Evolutionary conservation across 345 rosid genomes (phyloP).

Genomic region (Eucalyptus paniculata): DNA sequence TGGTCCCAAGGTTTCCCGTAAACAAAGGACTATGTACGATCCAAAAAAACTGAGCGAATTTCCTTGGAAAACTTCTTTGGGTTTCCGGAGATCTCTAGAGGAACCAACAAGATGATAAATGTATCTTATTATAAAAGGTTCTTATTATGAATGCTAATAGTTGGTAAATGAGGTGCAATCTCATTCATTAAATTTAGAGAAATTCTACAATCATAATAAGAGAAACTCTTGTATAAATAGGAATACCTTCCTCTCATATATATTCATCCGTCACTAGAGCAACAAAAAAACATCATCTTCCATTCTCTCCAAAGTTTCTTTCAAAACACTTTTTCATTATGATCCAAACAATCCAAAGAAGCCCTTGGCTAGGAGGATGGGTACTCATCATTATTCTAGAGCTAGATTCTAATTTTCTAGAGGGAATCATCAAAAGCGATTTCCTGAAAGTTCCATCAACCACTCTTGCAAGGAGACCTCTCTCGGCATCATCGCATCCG

Average conservation of each 20-base stretch:
- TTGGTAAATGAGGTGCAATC: no score
- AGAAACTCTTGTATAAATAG: not conserved
- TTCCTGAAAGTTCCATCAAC: no score
- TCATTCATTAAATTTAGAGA: not conserved
- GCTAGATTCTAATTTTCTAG: not conserved
- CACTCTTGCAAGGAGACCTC: no score
- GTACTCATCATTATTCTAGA: not conserved
- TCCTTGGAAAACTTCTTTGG: not conserved
- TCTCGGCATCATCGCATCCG: no score
- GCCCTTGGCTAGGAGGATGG: not conserved
- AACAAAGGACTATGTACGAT: not conserved
- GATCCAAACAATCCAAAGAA: no score
- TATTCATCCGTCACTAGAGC: not conserved
- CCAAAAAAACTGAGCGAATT: not conserved
- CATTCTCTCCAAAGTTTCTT: no score
- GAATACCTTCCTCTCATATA: not conserved
- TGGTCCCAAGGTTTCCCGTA: not conserved
- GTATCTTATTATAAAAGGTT: no score
- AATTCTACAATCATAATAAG: no score
- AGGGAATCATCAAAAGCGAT: not conserved
- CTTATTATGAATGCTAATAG: not conserved
- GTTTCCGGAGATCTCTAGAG: not conserved
- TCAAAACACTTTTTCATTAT: no score
- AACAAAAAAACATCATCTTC: no score
- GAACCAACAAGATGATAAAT: no score